These are phyloP conservation scores for Hemileia vastatrix DNA, from an alignment of 1,284 basidiomycete species.

Conservation along the genomic window DNA sequence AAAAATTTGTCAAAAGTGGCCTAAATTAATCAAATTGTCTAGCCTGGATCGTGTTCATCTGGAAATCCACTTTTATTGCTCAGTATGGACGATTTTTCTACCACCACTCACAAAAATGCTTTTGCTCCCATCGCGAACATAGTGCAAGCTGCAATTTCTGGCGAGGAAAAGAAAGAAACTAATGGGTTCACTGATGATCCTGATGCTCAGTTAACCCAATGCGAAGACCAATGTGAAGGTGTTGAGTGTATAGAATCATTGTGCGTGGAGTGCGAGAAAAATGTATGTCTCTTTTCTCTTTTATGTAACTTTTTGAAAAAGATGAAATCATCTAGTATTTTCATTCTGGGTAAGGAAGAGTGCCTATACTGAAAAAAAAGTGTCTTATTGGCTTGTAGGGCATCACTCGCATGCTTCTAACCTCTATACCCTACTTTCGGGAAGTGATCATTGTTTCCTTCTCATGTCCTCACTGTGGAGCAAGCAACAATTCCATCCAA, in stretches of 20 bases:
- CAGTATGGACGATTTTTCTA: too few species aligned
- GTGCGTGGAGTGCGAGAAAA: constrained; percentile 85
- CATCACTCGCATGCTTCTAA: constrained; percentile 79
- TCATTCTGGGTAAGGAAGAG: background rate
- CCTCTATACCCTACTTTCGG: constrained; percentile 89
- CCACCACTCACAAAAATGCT: too few species aligned
- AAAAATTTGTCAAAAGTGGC: too few species aligned
- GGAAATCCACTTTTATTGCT: too few species aligned
- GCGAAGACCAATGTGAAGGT: constrained; percentile 4
- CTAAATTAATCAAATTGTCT: too few species aligned
- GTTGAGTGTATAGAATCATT: constrained; percentile 62
- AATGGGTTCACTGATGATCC: too few species aligned
- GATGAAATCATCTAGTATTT: constrained; percentile 1
- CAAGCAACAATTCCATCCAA: constrained; percentile 87
- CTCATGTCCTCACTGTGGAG: constrained; percentile 83
- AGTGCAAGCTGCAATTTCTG: too few species aligned
- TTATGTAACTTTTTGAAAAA: background rate
- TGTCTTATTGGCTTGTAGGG: constrained; percentile 52
- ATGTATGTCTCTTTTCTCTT: background rate
- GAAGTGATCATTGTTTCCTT: constrained; percentile 97
- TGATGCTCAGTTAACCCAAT: too few species aligned
- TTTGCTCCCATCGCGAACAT: too few species aligned
- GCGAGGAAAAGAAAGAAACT: too few species aligned
- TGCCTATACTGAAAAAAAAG: background rate
- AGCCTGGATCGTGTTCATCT: too few species aligned